Conservation (phyloP, 345 rosid genomes). For the Rhodamnia argentea region DNA sequence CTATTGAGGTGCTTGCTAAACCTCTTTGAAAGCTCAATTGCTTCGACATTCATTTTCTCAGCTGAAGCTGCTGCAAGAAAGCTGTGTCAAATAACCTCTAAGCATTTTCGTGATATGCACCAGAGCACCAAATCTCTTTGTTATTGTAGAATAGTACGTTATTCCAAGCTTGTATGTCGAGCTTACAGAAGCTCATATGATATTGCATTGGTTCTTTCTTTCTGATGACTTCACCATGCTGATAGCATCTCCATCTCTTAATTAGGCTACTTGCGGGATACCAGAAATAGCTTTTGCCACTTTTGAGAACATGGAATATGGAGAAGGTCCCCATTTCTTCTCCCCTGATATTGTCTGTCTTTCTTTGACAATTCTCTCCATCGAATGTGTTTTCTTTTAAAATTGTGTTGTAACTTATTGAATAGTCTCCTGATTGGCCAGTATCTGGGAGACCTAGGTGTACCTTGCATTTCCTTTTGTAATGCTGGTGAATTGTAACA, state of each 20-base stretch:
- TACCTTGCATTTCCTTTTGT: background rate
- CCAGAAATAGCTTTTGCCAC: slow-evolving; percentile 90
- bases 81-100: background rate
- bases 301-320: slow-evolving; percentile 96
- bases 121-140: background rate
- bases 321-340: slow-evolving; percentile 58
- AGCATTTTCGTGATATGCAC: background rate
- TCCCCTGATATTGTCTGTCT: background rate
- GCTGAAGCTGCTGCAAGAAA: background rate
- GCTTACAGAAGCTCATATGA: background rate
- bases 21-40: background rate
- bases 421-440: background rate
- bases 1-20: background rate
- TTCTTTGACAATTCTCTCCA: background rate
- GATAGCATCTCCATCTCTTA: slow-evolving; percentile 9
- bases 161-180: background rate
- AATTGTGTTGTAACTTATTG: background rate
- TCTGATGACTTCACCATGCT: slow-evolving; percentile 4
- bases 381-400: background rate
- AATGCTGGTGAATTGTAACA: background rate
- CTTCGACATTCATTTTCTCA: background rate
- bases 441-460: background rate
- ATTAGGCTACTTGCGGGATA: slow-evolving; percentile 86
- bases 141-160: background rate
- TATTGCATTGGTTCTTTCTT: background rate